Conservation (phyloP, 179 eudicot genomes). For the Silene noctiflora region DNA sequence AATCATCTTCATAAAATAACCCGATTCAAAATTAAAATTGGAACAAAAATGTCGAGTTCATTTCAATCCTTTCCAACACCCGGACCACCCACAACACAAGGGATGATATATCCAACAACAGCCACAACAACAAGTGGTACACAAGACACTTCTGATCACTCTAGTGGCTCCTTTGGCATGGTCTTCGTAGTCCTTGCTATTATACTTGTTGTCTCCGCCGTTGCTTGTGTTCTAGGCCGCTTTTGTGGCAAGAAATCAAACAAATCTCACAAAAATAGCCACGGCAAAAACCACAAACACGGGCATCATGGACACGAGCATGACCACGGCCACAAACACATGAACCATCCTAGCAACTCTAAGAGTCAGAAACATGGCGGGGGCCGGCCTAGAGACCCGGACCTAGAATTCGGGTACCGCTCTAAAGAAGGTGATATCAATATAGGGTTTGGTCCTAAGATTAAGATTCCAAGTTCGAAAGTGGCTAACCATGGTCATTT, state of each 20-base stretch:
- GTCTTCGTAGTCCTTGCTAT: conserved; percentile 76
- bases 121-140: conserved; percentile 14
- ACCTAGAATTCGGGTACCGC: conserved; percentile 39
- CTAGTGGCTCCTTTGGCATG: conserved; percentile 62
- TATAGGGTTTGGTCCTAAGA: conserved; percentile 53
- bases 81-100: conserved; percentile 30
- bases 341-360: conserved; percentile 14
- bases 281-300: conserved; percentile 3
- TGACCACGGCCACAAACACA: conserved; percentile 3
- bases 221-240: conserved; percentile 64
- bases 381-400: conserved; percentile 31
- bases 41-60: conserved; percentile 30
- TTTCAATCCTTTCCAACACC: conserved; percentile 35
- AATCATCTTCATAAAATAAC: not conserved
- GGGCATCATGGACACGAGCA: conserved; percentile 10
- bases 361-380: conserved; percentile 26
- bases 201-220: conserved; percentile 54
- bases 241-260: conserved; percentile 45
- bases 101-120: conserved; percentile 37
- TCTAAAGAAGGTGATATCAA: conserved; percentile 53
- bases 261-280: conserved; percentile 29
- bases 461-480: conserved; percentile 31
- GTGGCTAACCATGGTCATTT: conserved; percentile 30
- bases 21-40: not conserved
- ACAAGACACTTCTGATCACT: conserved; percentile 34